Evolutionary conservation across 257 asterid genomes (phyloP), one percentile per base, ranked within the genome.

Genomic region (Gentiana dahurica): DNA sequence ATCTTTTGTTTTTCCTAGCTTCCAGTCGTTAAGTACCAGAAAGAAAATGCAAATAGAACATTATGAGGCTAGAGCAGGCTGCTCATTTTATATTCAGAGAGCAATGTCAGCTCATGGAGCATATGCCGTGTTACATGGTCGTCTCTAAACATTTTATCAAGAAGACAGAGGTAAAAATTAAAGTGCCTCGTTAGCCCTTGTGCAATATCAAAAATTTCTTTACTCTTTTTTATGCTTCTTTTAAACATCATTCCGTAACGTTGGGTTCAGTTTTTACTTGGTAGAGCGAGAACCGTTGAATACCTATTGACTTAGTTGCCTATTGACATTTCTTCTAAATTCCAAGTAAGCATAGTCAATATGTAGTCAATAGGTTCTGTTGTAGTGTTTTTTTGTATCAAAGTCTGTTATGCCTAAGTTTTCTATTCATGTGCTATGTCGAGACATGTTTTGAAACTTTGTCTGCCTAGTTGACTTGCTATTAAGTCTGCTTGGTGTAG

Each of bases 31-130:
- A 71, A 44, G 53, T 80, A 74, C 67, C 75, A 74, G 56, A 72
- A 50, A 37, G 78, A 73, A 57, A 80, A 74, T 53, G 62, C 75
- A 33, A 75, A 71, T 71, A 78, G 73, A 70, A 73, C 75, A 60
- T 89, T 65, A 69, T 86, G 36, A 82, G 93, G 80, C 71, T 89
- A 72, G 97, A 89, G 86, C 95, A 84, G 77, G 79, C 81, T 55
- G 84, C 79, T 54, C 56, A 68, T 62, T 76, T 58, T 68, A 61
- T 64, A 64, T 67, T 54, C 93, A 71, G 68, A 77, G 97, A 73
- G 62, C 61, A 43, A 70, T 89, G 64, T 73, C 78, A 34, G 74
- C 68, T 37, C 76, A 58, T 36, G 81, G 84, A n/a, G 95, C 95
- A 49, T 69, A 78, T 67, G 97, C 93, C 34, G 80, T 81, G 68